Evolutionary conservation across 441 rosid genomes (phyloP).

Genomic region (Mallotus japonicus): DNA sequence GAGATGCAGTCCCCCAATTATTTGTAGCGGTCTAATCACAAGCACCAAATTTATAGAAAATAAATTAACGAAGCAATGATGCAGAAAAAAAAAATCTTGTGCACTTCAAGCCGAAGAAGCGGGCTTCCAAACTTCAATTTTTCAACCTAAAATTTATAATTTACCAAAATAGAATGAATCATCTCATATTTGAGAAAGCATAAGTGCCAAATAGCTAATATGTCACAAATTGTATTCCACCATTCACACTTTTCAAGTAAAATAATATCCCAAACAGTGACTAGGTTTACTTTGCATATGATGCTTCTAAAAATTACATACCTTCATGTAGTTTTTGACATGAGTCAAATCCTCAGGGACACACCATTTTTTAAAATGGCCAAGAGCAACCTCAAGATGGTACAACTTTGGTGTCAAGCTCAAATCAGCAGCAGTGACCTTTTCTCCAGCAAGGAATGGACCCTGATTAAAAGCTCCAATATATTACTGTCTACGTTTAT

Average conservation of each 20-base stretch:
- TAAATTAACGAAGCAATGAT: background rate
- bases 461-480: slow-evolving; percentile 39
- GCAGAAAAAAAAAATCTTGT: background rate
- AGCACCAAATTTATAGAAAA: background rate
- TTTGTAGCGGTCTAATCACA: background rate
- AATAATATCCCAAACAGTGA: background rate
- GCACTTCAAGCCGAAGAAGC: background rate
- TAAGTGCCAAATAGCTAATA: background rate
- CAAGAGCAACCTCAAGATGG: slow-evolving; percentile 75
- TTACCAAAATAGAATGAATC: background rate
- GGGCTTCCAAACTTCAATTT: background rate
- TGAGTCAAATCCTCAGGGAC: slow-evolving; percentile 59
- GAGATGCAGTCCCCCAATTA: background rate
- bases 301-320: slow-evolving; percentile 17
- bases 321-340: slow-evolving; percentile 63
- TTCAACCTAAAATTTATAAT: background rate
- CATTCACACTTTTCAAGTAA: background rate
- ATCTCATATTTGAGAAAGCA: background rate
- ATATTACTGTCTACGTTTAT: slow-evolving; percentile 16
- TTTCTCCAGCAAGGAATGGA: slow-evolving; percentile 76
- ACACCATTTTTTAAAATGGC: slow-evolving; percentile 84
- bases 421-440: slow-evolving; percentile 68
- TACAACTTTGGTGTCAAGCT: slow-evolving; percentile 87
- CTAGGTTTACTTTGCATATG: background rate
- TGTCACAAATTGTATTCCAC: background rate